Evolutionary conservation across 805 yeast genomes (phyloP), one percentile per base, ranked within the genome.

Genomic region (Isabelozyma heimii): DNA sequence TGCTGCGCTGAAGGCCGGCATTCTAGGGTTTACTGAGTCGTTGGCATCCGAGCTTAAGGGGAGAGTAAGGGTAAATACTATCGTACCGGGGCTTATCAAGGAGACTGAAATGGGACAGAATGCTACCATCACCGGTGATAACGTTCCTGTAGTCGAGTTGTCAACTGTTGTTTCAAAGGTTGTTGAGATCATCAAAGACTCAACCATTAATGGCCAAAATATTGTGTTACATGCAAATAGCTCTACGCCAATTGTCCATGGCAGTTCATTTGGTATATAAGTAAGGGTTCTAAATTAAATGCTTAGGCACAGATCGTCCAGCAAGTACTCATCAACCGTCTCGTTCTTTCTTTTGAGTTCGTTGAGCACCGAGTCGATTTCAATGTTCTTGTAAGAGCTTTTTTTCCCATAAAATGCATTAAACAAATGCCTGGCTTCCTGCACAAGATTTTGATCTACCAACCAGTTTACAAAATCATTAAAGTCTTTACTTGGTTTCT

Each of bases 1-100:
- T 56, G 69, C 85, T 0, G 87, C 91, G 0, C 71, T 86, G 46
- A 89, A 89, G 59, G 83, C 85, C 0, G 96, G 90, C 0, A 58
- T 89, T 3, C 66, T 79, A 43, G 85, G 85, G 3, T 82, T 89
- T 55, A 79, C 90, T 0, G 65, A 71, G 42, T 63, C 84, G 0
- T 60, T 87, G 33, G 86, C 91, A 0, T 55, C 63, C 0, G 97
- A 89, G 54, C 59, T 86, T 50, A 76, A 75, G 12, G 65, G 81
- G 0, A 72, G 72, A 8, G 74, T 89, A 2, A 64, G 89, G 37
- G 85, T 85, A 40, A 87, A 87, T 61, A 72, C 85, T 1, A 62
- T 90, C 1, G 62, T 83, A 15, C 94, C 96, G 0, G 92, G 92
- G 0, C 66, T 87, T 28, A 73, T 84, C 1, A 67, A 66, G 5